Evolutionary conservation across 106 monocot genomes (phyloP).

Genomic region (Amphibolis antarctica): DNA sequence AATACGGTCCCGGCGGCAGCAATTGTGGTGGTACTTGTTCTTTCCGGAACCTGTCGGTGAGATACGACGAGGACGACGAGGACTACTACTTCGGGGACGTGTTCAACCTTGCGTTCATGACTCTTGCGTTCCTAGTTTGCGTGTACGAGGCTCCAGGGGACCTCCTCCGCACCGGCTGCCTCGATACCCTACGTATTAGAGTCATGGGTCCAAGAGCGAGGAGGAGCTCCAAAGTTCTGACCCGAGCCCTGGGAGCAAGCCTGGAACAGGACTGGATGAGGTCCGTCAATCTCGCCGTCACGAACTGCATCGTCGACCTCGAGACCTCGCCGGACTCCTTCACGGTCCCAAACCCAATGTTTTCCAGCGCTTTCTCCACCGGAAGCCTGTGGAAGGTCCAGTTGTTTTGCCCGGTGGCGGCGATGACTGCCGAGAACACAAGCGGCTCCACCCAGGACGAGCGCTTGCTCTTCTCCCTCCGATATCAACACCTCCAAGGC

Average conservation of each 20-base stretch:
- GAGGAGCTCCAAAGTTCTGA: slow-evolving; percentile 32
- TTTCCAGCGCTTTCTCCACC: slow-evolving; percentile 54
- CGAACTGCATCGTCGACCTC: slow-evolving; percentile 55
- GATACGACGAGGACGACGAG: slow-evolving; percentile 14
- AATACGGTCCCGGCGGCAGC: slow-evolving; percentile 40
- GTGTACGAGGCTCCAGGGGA: slow-evolving; percentile 68
- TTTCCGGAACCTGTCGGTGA: slow-evolving; percentile 9
- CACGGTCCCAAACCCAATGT: slow-evolving; percentile 35
- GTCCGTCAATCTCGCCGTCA: slow-evolving; percentile 50
- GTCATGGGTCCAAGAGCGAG: slow-evolving; percentile 23
- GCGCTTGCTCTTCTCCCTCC: slow-evolving; percentile 63
- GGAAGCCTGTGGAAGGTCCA: slow-evolving; percentile 70
- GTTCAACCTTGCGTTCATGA: slow-evolving; percentile 57
- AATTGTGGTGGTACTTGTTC: slow-evolving; percentile 27
- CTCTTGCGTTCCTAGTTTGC: slow-evolving; percentile 56
- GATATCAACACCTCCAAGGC: slow-evolving; percentile 66
- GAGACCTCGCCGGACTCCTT: slow-evolving; percentile 19
- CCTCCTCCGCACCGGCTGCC: slow-evolving; percentile 40
- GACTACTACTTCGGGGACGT: slow-evolving; percentile 34
- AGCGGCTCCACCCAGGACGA: slow-evolving; percentile 34
- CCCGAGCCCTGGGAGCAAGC: slow-evolving; percentile 42
- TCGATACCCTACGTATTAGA: slow-evolving; percentile 36
- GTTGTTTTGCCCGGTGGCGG: slow-evolving; percentile 56
- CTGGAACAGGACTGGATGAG: slow-evolving; percentile 76
- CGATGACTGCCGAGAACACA: slow-evolving; percentile 21